These are phyloP conservation scores for Colletotrichum melonis DNA, from an alignment of 2,329 filamentous ascomycete genomes.

Conservation along the genomic window DNA sequence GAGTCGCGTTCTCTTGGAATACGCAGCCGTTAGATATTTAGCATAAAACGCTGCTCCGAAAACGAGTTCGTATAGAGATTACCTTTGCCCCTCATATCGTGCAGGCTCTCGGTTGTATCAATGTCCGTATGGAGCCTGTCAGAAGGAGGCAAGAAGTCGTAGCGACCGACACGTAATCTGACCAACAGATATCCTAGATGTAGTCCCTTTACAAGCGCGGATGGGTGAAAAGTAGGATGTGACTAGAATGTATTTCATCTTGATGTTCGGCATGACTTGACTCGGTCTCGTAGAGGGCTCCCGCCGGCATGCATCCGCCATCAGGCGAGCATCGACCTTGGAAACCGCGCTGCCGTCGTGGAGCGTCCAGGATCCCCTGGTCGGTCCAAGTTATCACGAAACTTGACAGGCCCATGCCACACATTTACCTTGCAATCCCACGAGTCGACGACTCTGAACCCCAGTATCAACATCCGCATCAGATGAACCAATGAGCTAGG, in stretches of 20 bases:
- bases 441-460: conserved; percentile 9
- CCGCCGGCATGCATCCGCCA: not conserved
- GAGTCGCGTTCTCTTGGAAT: too few species aligned
- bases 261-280: not conserved
- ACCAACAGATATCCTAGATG: not conserved
- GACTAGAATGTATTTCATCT: not conserved
- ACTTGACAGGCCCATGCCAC: not conserved
- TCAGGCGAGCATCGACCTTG: not conserved
- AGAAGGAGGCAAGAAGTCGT: not conserved
- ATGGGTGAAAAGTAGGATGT: not conserved
- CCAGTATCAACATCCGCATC: conserved; percentile 4
- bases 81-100: too few species aligned
- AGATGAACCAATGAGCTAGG: conserved; percentile 1
- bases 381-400: not conserved
- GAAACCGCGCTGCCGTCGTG: not conserved
- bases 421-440: conserved; percentile 1
- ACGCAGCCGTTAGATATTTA: too few species aligned
- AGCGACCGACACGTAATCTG: not conserved
- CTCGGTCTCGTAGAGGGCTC: not conserved
- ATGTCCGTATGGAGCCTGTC: not conserved
- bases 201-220: not conserved
- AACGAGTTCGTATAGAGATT: too few species aligned
- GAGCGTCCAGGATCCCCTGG: not conserved
- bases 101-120: not conserved
- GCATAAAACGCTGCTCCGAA: too few species aligned